phyloP scores from a whole-genome alignment of 192 early-diverging fungal species.

The Gryganskiella cystojenkinii region DNA sequence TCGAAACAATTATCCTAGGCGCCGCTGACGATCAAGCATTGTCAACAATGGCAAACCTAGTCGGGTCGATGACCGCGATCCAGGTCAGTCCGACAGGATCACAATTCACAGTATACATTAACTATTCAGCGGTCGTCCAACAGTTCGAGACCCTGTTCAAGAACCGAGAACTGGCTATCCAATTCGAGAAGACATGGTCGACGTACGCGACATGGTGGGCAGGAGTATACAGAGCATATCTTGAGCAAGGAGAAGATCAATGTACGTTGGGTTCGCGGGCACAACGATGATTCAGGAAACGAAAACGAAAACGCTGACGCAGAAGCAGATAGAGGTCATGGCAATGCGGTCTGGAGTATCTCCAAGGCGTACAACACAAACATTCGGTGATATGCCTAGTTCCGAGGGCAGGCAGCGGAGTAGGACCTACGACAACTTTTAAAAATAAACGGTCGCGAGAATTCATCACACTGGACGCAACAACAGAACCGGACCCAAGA shows the following conservation, averaged over 20 bases:
- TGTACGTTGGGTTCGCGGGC: slow-evolving; percentile 1
- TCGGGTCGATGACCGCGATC: neutral
- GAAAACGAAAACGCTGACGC: slow-evolving; percentile 5
- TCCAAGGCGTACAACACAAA: neutral
- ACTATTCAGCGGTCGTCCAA: slow-evolving; percentile 1
- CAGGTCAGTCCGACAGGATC: neutral
- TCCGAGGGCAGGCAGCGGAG: too few species aligned
- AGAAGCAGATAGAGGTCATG: neutral
- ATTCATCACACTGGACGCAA: too few species aligned
- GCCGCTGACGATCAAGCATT: neutral
- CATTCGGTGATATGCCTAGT: neutral
- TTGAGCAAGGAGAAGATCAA: neutral
- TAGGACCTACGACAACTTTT: too few species aligned
- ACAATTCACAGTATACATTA: neutral
- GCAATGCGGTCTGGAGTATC: neutral
- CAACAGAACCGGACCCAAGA: too few species aligned
- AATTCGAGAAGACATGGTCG: neutral
- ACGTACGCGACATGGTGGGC: slow-evolving; percentile 9
- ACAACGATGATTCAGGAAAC: neutral
- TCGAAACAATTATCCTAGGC: neutral
- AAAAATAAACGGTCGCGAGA: too few species aligned
- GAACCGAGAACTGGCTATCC: neutral
- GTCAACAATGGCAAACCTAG: slow-evolving; percentile 2
- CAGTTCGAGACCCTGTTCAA: neutral
- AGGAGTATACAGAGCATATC: neutral